Evolutionary conservation across 108 stramenopile genomes (phyloP), one percentile per base, ranked within the genome.

Genomic region (Stephanodiscus minutulus): DNA sequence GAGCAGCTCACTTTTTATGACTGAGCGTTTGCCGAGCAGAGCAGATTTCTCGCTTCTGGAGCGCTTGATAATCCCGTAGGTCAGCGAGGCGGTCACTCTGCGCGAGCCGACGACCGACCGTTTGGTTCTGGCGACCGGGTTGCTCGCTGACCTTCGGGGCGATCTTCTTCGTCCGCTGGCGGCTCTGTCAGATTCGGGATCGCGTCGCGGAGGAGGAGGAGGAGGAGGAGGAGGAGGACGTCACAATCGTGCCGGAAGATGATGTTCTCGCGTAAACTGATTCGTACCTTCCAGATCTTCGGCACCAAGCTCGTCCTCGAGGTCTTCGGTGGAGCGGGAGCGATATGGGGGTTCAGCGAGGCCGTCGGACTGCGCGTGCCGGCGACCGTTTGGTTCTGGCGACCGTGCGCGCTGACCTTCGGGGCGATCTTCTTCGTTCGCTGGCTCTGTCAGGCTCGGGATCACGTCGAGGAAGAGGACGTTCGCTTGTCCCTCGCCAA

Each of bases 321-420:
- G 69, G 87, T 85, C 12, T 73, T 83, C 21, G 87, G 85, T 27
- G 81, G 73, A 18, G 80, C 76, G 0, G 85, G 84, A 11, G 86
- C 86, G 12, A 75, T 85, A 3, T 88, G 87, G 87, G 87, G 87
- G 21, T 86, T 84, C 56, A 76, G 74, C 41, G 87, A 88, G 54
- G 85, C 66, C 8, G 7, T 77, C 11, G 87, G 87, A 2, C 55
- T 88, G 9, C 83, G 87, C 1, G 71, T 58, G 5, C 24, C 67
- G 2, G 50, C 62, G 11, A 84, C 77, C 17, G 41, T 70, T 18
- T 80, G 75, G 68, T 84, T 88, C 64, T 88, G 85, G 85, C 66
- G 87, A 61, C 81, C 82, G 0, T 64, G 52, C 22, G 83, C 87
- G 11, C 39, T 77, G 7, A 41, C 46, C 13, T 46, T 83, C 2